Conservation (phyloP, 2,329 filamentous ascomycete species). For the Apiospora pterosperma region DNA sequence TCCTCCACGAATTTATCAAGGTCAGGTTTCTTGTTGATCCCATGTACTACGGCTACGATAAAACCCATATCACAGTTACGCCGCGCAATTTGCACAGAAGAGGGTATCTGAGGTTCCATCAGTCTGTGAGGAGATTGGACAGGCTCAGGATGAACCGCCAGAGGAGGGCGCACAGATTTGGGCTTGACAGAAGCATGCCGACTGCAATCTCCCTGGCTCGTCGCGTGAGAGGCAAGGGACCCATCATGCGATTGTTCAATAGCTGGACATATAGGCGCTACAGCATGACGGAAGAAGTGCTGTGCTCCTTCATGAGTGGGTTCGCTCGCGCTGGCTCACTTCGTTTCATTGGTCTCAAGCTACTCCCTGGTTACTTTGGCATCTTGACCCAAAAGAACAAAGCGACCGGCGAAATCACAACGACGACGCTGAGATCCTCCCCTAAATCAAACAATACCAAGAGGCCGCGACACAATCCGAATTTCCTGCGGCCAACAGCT, state of each 20-base stretch:
- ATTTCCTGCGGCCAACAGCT: slow-evolving; percentile 47
- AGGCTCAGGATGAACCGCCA: slow-evolving; percentile 14
- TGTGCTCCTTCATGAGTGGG: slow-evolving; percentile 39
- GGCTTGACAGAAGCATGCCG: slow-evolving; percentile 23
- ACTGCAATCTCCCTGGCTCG: slow-evolving; percentile 7
- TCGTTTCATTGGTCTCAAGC: slow-evolving; percentile 23
- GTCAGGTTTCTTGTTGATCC: slow-evolving; percentile 44
- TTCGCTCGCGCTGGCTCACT: slow-evolving; percentile 36
- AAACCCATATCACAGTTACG: slow-evolving; percentile 33
- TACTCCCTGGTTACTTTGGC: slow-evolving; percentile 27
- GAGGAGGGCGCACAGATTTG: slow-evolving; percentile 20
- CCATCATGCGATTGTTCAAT: background rate
- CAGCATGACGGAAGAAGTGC: slow-evolving; percentile 33
- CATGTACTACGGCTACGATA: slow-evolving; percentile 44
- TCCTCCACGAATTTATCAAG: slow-evolving; percentile 43
- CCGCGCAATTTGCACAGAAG: slow-evolving; percentile 35
- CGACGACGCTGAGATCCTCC: background rate
- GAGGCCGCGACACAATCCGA: background rate
- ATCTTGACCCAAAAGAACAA: slow-evolving; percentile 16
- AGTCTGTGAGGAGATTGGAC: slow-evolving; percentile 16
- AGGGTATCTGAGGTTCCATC: slow-evolving; percentile 8
- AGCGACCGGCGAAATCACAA: background rate
- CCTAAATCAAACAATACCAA: slow-evolving; percentile 2
- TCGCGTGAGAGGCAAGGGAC: background rate
- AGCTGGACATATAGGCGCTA: slow-evolving; percentile 17